Evolutionary conservation across 2,329 filamentous ascomycete species (phyloP), one percentile per base, ranked within the genome.

Genomic region (Venturia pyrina): DNA sequence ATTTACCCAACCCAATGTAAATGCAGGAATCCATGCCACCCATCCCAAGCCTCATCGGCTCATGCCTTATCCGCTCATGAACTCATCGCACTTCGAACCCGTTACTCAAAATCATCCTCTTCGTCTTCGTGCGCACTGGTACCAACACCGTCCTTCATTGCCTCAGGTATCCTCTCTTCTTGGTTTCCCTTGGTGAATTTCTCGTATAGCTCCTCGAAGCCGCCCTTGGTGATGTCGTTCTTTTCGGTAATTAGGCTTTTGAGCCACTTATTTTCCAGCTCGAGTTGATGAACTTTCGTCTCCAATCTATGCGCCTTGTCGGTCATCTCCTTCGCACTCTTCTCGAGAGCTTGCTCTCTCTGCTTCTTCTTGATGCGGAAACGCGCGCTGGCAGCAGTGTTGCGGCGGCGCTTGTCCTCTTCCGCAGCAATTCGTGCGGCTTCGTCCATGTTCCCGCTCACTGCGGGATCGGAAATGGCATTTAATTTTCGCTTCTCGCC

Each of bases 351-450:
- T 69, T 80, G 78, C 72, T 82, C 80, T 59, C 80, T 78, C 72
- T 82, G 79, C 78, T 82, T 82, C 79, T 82, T 82, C 77, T 82
- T 82, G 68, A 82, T 77, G 60, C 80, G 79, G 77, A 82, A 82
- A 56, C 80, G 78, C 19, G 80, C 80, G 66, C 76, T 79, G n/a
- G 80, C 80, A 48, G 80, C 80, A 1, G 80, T 82, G 74, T 82
- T 82, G 67, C 80, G 79, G 43, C 80, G 79, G 62, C 80, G 80
- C 74, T 82, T 82, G 75, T 82, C 80, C 70, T 82, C 80, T 67
- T 82, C 80, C 10, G 80, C 80, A 40, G 79, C 79, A 46, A 78
- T 64, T 68, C 80, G 78, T 34, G 78, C 77, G 32, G 73, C 69
- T 68, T 82, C 80, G 68, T 82, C 80, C 40, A 80, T 72, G 44